Base-by-base conservation (phyloP, 1,284 basidiomycete genomes). In the Lignosus rhinocerotis region DNA sequence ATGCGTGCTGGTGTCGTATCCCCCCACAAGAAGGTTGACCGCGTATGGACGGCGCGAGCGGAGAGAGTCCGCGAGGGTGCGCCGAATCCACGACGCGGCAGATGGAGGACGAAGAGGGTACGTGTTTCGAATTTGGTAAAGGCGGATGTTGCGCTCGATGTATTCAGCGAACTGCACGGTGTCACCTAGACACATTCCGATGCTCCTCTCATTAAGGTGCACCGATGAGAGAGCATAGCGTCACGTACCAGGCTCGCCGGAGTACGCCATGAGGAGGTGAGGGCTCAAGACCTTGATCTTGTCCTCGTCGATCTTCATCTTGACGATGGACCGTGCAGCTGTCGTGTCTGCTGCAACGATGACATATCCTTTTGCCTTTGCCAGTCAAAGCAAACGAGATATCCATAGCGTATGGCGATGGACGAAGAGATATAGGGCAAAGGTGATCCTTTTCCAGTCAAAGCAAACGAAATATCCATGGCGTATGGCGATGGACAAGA, bases 251-350 rank as follows among this genome's bases (percentile, higher is more conserved):
- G 94, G 92, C 75, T 98, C 94, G 63, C 96, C 96, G 66, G 92
- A 92, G 76, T 90, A 96, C 0, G 95, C 88, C 94, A 99, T 97
- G 70, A 97, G 86, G 17, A 99, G 81, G 73, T 98, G 93, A 41
- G 95, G 88, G 64, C 92, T 90, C 38, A 99, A 82, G 34, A 85
- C 82, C 77, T 95, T 96, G 79, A 96, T 95, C 81, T 99, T 98
- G 83, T 99, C 96, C 78, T 95, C 92, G 76, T 98, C 94, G 33
- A 84, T 76, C 80, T 99, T 98, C 94, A 98, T 97, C 78, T 96
- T 96, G 70, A 98, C 88, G 74, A 99, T 95, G 21, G 93, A 96
- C 59, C 92, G 85, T 6, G 87, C 89, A 7, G 94, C 88, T 33
- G 88, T 94, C 25, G 89, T 95, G 76, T 99, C 96, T 30, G 94